A percentile compares a stretch with the other conserved stretches of the same genome.
These are phyloP conservation scores for Melanogaster broomeanus DNA, from an alignment of 768 basidiomycete genomes.

Conservation along the genomic window DNA sequence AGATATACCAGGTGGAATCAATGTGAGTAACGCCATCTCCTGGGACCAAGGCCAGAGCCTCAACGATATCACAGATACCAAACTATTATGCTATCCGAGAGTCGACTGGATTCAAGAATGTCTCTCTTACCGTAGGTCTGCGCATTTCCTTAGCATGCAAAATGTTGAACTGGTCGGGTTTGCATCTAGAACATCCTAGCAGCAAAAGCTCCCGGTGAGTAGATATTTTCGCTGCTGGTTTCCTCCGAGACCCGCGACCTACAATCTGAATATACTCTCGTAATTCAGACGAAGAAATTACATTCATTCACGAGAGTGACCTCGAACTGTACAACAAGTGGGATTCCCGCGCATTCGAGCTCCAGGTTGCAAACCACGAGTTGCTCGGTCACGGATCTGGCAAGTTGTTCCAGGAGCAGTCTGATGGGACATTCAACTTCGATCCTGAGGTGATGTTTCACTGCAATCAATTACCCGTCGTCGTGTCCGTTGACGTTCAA, in stretches of 20 bases:
- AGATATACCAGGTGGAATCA: constrained; percentile 89
- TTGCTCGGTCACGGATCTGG: constrained; percentile 85
- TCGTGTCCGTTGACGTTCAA: constrained; percentile 1
- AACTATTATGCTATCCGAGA: constrained; percentile 88
- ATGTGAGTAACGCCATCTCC: constrained; percentile 46
- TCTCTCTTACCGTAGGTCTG: constrained; percentile 70
- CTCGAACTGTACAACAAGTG: constrained; percentile 71
- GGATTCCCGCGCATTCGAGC: constrained; percentile 78
- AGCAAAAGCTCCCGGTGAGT: constrained; percentile 81
- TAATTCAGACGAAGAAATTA: constrained; percentile 67
- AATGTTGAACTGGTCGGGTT: neutral
- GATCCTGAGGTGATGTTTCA: constrained; percentile 58
- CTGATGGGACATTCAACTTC: constrained; percentile 81
- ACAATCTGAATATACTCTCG: neutral
- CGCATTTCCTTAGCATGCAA: neutral
- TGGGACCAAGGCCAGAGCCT: neutral
- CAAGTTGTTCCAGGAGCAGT: constrained; percentile 76
- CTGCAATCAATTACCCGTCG: neutral
- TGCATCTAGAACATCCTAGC: constrained; percentile 72
- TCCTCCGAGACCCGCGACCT: neutral
- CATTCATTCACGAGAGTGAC: constrained; percentile 83
- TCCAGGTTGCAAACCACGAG: constrained; percentile 92
- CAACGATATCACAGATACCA: constrained; percentile 56
- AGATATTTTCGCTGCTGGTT: neutral
- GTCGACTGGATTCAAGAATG: constrained; percentile 85